A percentile compares a stretch with the other conserved stretches of the same genome.
Conservation (phyloP, 2,329 filamentous ascomycete genomes). For the Neocatenulostroma microsporum region DNA sequence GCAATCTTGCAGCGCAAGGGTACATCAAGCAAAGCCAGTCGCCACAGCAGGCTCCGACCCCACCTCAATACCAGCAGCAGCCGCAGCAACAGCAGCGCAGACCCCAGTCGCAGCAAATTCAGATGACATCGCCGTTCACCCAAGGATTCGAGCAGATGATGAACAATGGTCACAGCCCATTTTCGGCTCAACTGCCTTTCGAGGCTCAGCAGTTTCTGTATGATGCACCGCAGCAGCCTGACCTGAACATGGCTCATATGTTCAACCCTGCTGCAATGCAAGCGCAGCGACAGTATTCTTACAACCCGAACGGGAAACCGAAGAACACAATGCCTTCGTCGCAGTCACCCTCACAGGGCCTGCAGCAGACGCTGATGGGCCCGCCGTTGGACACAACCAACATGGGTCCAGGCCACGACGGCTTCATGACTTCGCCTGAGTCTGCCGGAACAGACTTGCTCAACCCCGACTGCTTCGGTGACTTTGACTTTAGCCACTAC, state of each 20-base stretch:
- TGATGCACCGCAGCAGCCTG: background rate
- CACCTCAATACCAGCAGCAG: conserved; percentile 19
- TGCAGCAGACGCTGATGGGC: conserved; percentile 35
- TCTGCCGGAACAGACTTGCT: conserved; percentile 19
- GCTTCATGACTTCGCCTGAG: conserved; percentile 14
- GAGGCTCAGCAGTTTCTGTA: conserved; percentile 47
- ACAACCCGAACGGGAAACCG: conserved; percentile 36
- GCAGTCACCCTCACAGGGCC: conserved; percentile 26
- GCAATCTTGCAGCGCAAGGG: conserved; percentile 16
- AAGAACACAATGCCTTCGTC: conserved; percentile 23
- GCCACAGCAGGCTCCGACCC: conserved; percentile 18
- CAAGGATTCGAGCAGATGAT: conserved; percentile 7
- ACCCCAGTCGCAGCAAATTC: conserved; percentile 1
- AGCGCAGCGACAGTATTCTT: conserved; percentile 38
- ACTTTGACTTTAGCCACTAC: too few relatives aligned
- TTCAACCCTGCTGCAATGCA: conserved; percentile 38
- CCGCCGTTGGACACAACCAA: conserved; percentile 27
- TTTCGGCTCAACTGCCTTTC: conserved; percentile 44
- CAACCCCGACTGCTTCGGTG: too few relatives aligned
- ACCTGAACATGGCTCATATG: conserved; percentile 16
- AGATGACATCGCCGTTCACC: conserved; percentile 8
- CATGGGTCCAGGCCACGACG: conserved; percentile 14
- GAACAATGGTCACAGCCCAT: conserved; percentile 27
- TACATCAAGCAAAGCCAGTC: conserved; percentile 7
- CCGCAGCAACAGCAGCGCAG: background rate